Conservation (phyloP, 768 basidiomycete species). For the Agaricus bisporus region DNA sequence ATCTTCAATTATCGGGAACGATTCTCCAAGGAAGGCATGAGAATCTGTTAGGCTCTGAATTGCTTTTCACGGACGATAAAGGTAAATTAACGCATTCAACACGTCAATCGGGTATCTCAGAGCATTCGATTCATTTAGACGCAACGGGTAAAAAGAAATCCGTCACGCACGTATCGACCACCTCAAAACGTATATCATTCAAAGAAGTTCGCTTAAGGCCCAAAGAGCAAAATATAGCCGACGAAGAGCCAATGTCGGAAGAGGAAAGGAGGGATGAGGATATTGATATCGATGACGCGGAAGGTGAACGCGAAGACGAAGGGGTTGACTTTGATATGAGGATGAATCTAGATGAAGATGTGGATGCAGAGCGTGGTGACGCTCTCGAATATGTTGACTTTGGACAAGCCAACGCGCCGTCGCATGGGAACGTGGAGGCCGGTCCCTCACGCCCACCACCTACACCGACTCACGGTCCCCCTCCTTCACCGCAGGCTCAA, state of each 20-base stretch:
- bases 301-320: not conserved
- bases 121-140: not conserved
- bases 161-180: constrained; percentile 51
- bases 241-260: not conserved
- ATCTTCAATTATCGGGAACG: constrained; percentile 70
- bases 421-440: not conserved
- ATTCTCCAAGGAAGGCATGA: constrained; percentile 68
- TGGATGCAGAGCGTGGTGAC: not conserved
- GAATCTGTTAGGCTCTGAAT: constrained; percentile 64
- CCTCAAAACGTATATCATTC: constrained; percentile 68
- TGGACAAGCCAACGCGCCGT: not conserved
- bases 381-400: constrained; percentile 4
- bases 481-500: not conserved
- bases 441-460: not conserved
- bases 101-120: not conserved
- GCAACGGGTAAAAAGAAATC: constrained; percentile 37
- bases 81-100: constrained; percentile 24
- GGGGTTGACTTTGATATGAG: not conserved
- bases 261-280: not conserved
- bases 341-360: not conserved
- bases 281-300: not conserved
- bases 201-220: constrained; percentile 57
- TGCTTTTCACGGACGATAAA: constrained; percentile 68
- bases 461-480: not conserved
- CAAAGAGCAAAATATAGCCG: constrained; percentile 18